Evolutionary conservation across 202 grass and related monocot genomes (phyloP).

Genomic region (Zizania palustris): DNA sequence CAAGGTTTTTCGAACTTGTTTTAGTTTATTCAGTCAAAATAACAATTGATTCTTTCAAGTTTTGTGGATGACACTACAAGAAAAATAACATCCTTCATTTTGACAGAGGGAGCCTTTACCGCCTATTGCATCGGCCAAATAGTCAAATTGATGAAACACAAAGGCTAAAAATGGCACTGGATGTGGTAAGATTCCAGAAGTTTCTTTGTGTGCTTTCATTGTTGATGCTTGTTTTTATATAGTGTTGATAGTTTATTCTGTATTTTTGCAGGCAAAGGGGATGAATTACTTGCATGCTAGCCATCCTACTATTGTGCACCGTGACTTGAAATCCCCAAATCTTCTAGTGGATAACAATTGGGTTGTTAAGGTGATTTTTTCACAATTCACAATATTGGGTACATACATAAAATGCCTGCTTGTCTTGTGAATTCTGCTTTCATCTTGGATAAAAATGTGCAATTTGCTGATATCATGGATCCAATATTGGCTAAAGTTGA

Average conservation of each 20-base stretch:
- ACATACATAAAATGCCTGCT: neutral
- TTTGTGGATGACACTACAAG: constrained; percentile 18
- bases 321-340: constrained; percentile 98
- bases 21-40: constrained; percentile 27
- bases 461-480: constrained; percentile 7
- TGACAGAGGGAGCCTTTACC: constrained; percentile 86
- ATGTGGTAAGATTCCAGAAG: constrained; percentile 78
- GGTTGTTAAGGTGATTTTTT: constrained; percentile 86
- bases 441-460: constrained; percentile 13
- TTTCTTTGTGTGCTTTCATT: constrained; percentile 29
- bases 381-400: constrained; percentile 26
- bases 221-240: constrained; percentile 18
- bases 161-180: constrained; percentile 95
- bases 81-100: constrained; percentile 35
- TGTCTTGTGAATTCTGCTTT: constrained; percentile 38
- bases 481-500: constrained; percentile 10
- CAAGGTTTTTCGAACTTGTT: constrained; percentile 61
- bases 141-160: constrained; percentile 75
- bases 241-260: constrained; percentile 28
- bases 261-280: constrained; percentile 82
- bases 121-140: constrained; percentile 89
- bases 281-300: constrained; percentile 98
- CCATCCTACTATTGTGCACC: constrained; percentile 96
- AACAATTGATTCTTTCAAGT: constrained; percentile 9
- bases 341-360: constrained; percentile 99